Conservation (phyloP, 2,329 filamentous ascomycete genomes). For the Furcasterigmium sp. region DNA sequence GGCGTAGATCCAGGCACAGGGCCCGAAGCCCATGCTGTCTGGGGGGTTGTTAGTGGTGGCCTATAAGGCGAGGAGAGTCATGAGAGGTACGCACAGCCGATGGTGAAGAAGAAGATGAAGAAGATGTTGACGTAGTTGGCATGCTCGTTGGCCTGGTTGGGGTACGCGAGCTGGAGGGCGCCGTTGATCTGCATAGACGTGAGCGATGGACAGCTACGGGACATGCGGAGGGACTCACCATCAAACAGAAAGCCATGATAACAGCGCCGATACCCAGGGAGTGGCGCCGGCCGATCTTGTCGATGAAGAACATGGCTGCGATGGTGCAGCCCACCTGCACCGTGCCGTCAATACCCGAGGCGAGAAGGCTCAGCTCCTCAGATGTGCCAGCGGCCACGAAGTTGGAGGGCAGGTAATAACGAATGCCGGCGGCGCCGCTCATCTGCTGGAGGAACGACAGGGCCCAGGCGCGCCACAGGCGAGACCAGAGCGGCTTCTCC, state of each 20-base stretch:
- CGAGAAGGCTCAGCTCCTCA: conserved; percentile 21
- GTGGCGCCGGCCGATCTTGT: conserved; percentile 22
- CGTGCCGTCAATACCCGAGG: conserved; percentile 26
- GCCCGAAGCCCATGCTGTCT: conserved; percentile 16
- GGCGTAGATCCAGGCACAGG: conserved; percentile 14
- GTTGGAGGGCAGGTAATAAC: conserved; percentile 28
- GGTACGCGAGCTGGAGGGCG: conserved; percentile 11
- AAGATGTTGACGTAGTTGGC: conserved; percentile 15
- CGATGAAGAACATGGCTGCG: conserved; percentile 26
- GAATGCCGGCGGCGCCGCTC: conserved; percentile 28
- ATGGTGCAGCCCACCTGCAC: conserved; percentile 26
- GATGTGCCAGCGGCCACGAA: conserved; percentile 25
- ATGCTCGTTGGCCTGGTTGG: conserved; percentile 10
- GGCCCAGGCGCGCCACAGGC: conserved; percentile 26
- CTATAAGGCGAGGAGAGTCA: conserved; percentile 38
- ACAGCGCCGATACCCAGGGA: conserved; percentile 23
- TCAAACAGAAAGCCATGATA: conserved; percentile 24
- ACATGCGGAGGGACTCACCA: conserved; percentile 12
- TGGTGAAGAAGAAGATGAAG: conserved; percentile 16
- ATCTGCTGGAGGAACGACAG: conserved; percentile 28
- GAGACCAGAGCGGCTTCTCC: conserved; percentile 22
- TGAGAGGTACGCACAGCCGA: conserved; percentile 27
- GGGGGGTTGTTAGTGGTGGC: conserved; percentile 17
- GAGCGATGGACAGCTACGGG: conserved; percentile 17
- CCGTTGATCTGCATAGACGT: conserved; percentile 17